Percentiles rank a stretch among this genome's conserved stretches.
These are phyloP conservation scores for Dendrobium catenatum DNA, from an alignment of 106 monocot species.

Conservation along the genomic window DNA sequence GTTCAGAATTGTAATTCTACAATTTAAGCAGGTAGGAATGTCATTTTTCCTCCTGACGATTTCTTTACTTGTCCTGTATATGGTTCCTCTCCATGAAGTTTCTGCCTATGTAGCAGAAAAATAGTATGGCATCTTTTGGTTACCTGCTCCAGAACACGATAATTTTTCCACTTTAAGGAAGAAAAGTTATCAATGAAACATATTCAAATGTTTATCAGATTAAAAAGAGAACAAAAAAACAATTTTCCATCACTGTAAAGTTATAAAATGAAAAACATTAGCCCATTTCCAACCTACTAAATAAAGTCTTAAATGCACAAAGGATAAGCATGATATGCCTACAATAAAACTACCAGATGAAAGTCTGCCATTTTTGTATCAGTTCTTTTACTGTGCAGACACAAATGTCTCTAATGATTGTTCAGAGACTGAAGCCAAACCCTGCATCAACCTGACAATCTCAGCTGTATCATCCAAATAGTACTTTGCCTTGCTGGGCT, in stretches of 20 bases:
- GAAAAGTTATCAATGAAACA: neutral
- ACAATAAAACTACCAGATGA: neutral
- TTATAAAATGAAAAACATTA: neutral
- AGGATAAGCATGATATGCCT: neutral
- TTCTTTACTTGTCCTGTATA: neutral
- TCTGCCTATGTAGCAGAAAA: neutral
- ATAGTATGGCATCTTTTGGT: neutral
- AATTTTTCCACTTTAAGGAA: neutral
- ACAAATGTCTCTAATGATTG: constrained; percentile 2
- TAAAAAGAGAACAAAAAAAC: neutral
- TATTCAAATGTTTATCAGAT: constrained; percentile 1
- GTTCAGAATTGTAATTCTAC: too few relatives aligned
- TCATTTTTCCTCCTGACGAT: too few relatives aligned
- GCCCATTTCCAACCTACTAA: neutral
- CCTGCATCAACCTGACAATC: constrained; percentile 54
- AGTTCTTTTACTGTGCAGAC: neutral
- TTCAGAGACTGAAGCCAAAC: constrained; percentile 43
- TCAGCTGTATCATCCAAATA: constrained; percentile 60
- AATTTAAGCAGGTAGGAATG: too few relatives aligned
- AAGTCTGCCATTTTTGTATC: neutral
- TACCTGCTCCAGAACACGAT: neutral
- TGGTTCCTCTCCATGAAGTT: too few relatives aligned
- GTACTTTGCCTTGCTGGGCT: constrained; percentile 70
- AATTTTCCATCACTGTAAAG: neutral
- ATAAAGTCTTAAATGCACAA: neutral